Base-by-base conservation (phyloP, 441 rosid species). In the Adansonia madagascariensis region DNA sequence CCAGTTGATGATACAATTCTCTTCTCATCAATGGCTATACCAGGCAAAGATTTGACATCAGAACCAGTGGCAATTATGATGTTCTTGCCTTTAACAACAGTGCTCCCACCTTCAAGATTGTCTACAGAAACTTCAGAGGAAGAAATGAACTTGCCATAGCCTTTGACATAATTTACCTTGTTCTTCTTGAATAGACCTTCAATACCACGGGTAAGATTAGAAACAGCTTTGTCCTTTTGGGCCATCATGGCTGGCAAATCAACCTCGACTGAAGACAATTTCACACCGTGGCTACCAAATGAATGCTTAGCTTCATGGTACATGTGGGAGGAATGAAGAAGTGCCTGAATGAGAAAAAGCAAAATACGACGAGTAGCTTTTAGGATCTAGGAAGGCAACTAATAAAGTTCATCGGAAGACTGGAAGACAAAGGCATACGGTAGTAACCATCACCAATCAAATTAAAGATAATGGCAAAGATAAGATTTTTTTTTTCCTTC, bases 291-390 rank as follows among this genome's bases (percentile, higher is more conserved):
- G 78, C 44, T 75, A 41, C 98, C 91, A 20, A 96, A 96, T 31
- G 97, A 87, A 81, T 96, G 98, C 76, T 77, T 79, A 57, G 99
- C 98, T 85, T 96, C 97, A 73, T 94, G 98, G 82, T 82, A 96
- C 98, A 92, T 96, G 84, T 96, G 99, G 59, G 99, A 94, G 14
- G 99, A 96, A 88, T 96, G 99, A 79, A 96, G 97, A 80, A 94
- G 94, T 0, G 99, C 98, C 99, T 95, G 41, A 84, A 35, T 55
- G 80, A 15, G 3, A 74, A 60, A 69, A 55, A n/a, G 39, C 70
- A 57, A 61, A 20, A 18, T 24, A 24, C 24, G 24, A 61, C 8
- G 17, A 31, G 65, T 11, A n/a, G 9, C 22, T 64, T 49, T 63
- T 8, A 35, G 39, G 39, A 31, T 31, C 4, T 2, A 31, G 39